Percentiles rank a stretch among this genome's conserved stretches.
phyloP scores from a whole-genome alignment of 225 moss, liverwort and hornwort species.

The Rhytidiadelphus loreus region DNA sequence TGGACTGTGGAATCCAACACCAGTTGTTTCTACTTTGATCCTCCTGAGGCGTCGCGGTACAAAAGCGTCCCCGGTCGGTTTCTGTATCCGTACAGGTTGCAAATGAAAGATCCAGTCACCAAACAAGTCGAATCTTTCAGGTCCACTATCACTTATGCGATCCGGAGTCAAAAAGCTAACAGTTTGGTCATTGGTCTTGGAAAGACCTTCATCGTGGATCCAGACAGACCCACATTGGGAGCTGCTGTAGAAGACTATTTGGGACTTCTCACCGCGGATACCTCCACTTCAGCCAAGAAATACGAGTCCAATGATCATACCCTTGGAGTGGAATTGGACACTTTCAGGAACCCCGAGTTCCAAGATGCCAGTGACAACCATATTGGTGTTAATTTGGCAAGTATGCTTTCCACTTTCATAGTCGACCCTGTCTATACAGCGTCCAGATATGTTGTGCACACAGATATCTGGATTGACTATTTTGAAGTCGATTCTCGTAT shows the following conservation, averaged over 20 bases:
- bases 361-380: not conserved
- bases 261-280: not conserved
- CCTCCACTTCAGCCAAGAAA: not conserved
- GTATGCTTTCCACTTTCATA: not conserved
- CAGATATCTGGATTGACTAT: not conserved
- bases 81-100: not conserved
- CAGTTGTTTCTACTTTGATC: too few relatives aligned
- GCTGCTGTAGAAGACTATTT: not conserved
- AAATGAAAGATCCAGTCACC: not conserved
- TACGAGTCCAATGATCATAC: not conserved
- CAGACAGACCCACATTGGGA: not conserved
- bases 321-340: not conserved
- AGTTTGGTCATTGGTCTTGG: not conserved
- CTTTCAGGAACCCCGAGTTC: not conserved
- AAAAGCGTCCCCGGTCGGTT: not conserved
- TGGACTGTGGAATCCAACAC: not conserved
- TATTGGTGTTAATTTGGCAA: not conserved
- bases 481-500: not conserved
- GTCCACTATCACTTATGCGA: not conserved
- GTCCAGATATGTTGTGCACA: too few relatives aligned
- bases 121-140: not conserved
- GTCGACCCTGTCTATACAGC: accelerated
- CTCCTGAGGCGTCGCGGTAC: not conserved
- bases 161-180: accelerated
- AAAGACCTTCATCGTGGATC: not conserved